A percentile compares a stretch with the other conserved stretches of the same genome.
These are phyloP conservation scores for Grammothele lineata DNA, from an alignment of 768 basidiomycete species.

Conservation along the genomic window DNA sequence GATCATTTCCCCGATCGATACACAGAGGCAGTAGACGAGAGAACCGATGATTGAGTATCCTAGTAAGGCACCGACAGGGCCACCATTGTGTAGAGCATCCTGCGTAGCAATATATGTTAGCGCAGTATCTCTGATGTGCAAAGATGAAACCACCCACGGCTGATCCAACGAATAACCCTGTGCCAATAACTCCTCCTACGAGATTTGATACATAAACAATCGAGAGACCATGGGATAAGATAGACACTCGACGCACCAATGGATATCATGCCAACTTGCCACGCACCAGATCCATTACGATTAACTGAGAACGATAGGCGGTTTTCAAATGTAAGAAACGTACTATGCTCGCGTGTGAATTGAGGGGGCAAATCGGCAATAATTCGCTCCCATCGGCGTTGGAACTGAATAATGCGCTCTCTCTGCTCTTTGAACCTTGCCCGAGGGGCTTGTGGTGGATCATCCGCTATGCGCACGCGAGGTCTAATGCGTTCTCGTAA, in stretches of 20 bases:
- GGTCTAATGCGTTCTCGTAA: no score
- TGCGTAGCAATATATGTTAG: not conserved
- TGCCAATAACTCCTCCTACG: constrained; percentile 31
- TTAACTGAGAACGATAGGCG: not conserved
- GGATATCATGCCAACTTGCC: constrained; percentile 27
- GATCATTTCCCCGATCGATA: constrained; percentile 38
- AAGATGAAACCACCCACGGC: constrained; percentile 10
- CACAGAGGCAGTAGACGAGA: constrained; percentile 29
- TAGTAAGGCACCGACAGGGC: constrained; percentile 49
- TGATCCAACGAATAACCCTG: constrained; percentile 37
- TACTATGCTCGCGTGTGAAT: constrained; percentile 24
- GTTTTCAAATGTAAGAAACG: not conserved
- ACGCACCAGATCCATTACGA: no score
- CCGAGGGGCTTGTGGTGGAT: no score
- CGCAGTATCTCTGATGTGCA: not conserved
- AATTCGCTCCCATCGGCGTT: constrained; percentile 24
- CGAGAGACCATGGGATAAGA: not conserved
- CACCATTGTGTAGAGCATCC: constrained; percentile 41
- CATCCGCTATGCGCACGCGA: no score
- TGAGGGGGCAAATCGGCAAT: constrained; percentile 25
- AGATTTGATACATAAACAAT: not conserved
- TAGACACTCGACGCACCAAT: constrained; percentile 14
- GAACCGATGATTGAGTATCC: constrained; percentile 43
- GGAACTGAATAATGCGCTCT: constrained; percentile 21
- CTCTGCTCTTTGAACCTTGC: not conserved